A percentile compares a stretch with the other conserved stretches of the same genome.
These are phyloP conservation scores for Komagataella pastoris DNA, from an alignment of 805 yeast species.

Conservation along the genomic window DNA sequence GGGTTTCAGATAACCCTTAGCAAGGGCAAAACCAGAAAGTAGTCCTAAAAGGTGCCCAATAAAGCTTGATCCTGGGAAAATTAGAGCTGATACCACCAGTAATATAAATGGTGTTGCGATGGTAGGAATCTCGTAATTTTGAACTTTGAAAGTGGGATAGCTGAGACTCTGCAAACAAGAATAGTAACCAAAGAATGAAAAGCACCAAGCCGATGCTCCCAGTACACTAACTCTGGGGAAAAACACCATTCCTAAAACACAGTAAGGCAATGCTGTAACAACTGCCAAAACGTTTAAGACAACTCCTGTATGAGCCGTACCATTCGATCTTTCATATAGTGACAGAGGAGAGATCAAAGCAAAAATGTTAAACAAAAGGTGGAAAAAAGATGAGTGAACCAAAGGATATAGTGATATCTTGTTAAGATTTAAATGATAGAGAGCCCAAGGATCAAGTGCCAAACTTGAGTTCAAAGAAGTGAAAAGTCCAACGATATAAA, in stretches of 20 bases:
- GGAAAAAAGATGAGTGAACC: conserved; percentile 49
- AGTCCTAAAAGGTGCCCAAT: conserved; percentile 65
- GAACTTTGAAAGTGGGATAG: conserved; percentile 11
- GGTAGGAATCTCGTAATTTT: conserved; percentile 41
- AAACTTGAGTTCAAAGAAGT: conserved; percentile 22
- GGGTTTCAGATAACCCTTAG: conserved; percentile 38
- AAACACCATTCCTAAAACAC: conserved; percentile 33
- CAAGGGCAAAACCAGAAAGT: conserved; percentile 51
- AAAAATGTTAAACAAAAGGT: conserved; percentile 44
- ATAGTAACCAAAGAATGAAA: conserved; percentile 49
- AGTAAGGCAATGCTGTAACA: conserved; percentile 50
- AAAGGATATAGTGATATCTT: conserved; percentile 57
- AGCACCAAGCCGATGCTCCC: conserved; percentile 68
- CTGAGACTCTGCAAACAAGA: conserved; percentile 32
- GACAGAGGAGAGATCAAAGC: conserved; percentile 48
- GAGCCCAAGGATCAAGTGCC: conserved; percentile 41
- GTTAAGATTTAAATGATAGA: conserved; percentile 28
- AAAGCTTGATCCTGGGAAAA: conserved; percentile 57
- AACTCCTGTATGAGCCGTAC: conserved; percentile 78
- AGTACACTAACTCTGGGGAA: conserved; percentile 40
- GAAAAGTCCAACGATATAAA: conserved; percentile 24
- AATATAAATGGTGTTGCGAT: conserved; percentile 40
- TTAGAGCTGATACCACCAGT: conserved; percentile 31
- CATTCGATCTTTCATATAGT: conserved; percentile 57
- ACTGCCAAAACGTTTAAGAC: conserved; percentile 63